Percentiles rank a stretch among this genome's conserved stretches.
Conservation (phyloP, 1,284 basidiomycete genomes). For the Volvariella surrecta region DNA sequence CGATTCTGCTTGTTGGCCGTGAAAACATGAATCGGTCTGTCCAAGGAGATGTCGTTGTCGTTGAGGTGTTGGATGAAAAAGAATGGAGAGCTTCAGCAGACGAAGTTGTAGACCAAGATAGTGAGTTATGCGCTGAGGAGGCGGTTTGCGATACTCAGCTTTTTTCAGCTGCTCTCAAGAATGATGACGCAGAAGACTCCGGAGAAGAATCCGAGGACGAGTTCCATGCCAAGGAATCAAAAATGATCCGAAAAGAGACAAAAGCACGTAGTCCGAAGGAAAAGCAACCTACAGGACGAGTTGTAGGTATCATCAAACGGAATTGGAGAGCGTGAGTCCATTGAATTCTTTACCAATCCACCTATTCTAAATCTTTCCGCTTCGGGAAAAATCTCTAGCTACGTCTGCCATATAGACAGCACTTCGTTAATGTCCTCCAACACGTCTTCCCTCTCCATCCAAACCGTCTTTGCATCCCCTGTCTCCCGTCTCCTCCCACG, state of each 20-base stretch:
- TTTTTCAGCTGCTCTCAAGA: slow-evolving; percentile 64
- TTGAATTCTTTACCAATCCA: background rate
- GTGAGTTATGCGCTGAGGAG: slow-evolving; percentile 31
- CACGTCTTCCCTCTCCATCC: slow-evolving; percentile 75
- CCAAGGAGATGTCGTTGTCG: slow-evolving; percentile 88
- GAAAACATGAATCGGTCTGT: slow-evolving; percentile 96
- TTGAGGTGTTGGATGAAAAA: slow-evolving; percentile 81
- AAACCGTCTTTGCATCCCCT: slow-evolving; percentile 93
- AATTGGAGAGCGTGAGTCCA: slow-evolving; percentile 92
- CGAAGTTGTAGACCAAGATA: slow-evolving; percentile 89
- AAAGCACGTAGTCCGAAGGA: slow-evolving; percentile 35
- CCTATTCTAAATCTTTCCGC: no score
- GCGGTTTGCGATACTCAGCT: slow-evolving; percentile 4
- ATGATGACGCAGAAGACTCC: slow-evolving; percentile 85
- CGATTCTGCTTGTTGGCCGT: slow-evolving; percentile 81
- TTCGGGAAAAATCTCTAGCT: no score
- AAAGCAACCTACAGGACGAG: slow-evolving; percentile 84
- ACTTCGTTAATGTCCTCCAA: slow-evolving; percentile 79
- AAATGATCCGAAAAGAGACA: slow-evolving; percentile 30
- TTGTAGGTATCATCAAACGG: slow-evolving; percentile 90
- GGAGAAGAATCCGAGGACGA: slow-evolving; percentile 43
- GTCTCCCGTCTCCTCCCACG: slow-evolving; percentile 89
- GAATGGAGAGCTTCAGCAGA: slow-evolving; percentile 94
- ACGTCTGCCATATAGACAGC: slow-evolving; percentile 94
- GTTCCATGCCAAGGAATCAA: slow-evolving; percentile 40